A percentile compares a stretch with the other conserved stretches of the same genome.
Evolutionary conservation across 2,329 filamentous ascomycete species (phyloP).

Genomic region (Stenocarpella maydis): DNA sequence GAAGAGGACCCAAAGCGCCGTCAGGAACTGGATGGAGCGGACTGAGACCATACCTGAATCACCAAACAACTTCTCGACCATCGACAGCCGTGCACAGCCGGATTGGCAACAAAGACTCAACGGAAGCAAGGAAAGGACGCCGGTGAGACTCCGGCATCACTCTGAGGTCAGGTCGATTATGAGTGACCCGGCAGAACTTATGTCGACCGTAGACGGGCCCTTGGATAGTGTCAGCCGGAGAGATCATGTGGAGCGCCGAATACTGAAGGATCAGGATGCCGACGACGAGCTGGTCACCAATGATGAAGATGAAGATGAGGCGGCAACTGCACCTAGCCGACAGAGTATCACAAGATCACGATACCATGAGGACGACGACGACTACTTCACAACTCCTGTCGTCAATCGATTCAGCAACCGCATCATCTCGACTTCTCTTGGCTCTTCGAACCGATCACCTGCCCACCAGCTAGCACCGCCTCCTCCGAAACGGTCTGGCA

Average conservation of each 20-base stretch:
- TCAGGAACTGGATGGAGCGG: constrained; percentile 90
- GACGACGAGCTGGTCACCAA: constrained; percentile 90
- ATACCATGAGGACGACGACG: constrained; percentile 49
- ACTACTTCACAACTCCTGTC: constrained; percentile 64
- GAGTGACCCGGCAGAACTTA: constrained; percentile 70
- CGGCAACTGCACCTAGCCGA: constrained; percentile 42
- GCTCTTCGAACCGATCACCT: constrained; percentile 39
- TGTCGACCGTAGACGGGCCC: constrained; percentile 54
- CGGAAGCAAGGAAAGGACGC: constrained; percentile 55
- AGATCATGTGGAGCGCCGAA: constrained; percentile 45
- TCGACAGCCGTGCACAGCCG: constrained; percentile 53
- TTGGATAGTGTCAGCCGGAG: constrained; percentile 27
- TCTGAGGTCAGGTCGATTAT: constrained; percentile 67
- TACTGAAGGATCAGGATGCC: constrained; percentile 77
- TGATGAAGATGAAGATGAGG: constrained; percentile 71
- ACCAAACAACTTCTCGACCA: constrained; percentile 58
- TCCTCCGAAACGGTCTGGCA: constrained; percentile 47
- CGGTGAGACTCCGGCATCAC: constrained; percentile 57
- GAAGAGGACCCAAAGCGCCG: constrained; percentile 79
- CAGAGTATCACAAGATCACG: constrained; percentile 23
- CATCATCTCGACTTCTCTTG: constrained; percentile 44
- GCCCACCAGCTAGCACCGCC: constrained; percentile 38
- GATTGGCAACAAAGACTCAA: constrained; percentile 63
- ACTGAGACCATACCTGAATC: constrained; percentile 61
- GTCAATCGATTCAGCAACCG: constrained; percentile 49